These are phyloP conservation scores for Geopyxis carbonaria DNA, from an alignment of 495 filamentous ascomycete genomes.

Conservation along the genomic window DNA sequence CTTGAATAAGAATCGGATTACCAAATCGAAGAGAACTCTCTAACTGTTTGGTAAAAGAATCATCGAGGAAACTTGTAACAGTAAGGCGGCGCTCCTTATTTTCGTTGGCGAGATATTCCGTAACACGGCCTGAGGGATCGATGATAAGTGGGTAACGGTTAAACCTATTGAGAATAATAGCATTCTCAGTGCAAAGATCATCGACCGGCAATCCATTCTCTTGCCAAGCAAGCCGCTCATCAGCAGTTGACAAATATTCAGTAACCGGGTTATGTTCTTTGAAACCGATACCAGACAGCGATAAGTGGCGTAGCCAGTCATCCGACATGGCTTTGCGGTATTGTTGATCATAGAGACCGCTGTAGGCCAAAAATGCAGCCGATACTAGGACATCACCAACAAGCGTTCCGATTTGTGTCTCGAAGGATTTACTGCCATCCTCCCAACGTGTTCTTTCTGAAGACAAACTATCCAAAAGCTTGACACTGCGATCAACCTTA, in stretches of 20 bases:
- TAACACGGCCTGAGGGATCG: conserved; percentile 84
- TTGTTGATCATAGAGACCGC: conserved; percentile 92
- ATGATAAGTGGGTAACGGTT: conserved; percentile 98
- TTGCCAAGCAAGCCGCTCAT: conserved; percentile 90
- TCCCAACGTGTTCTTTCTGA: conserved; percentile 90
- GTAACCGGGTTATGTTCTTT: conserved; percentile 89
- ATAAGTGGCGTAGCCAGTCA: conserved; percentile 86
- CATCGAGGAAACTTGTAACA: conserved; percentile 93
- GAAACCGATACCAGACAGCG: conserved; percentile 74
- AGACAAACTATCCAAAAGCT: conserved; percentile 81
- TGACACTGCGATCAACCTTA: conserved; percentile 93
- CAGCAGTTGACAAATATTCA: conserved; percentile 90
- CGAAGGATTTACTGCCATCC: conserved; percentile 90
- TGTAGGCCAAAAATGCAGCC: conserved; percentile 93
- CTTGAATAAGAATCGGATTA: conserved; percentile 95
- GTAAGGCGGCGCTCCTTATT: conserved; percentile 85
- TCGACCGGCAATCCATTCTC: conserved; percentile 91
- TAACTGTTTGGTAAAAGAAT: conserved; percentile 92
- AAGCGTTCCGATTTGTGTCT: conserved; percentile 90
- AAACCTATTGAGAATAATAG: conserved; percentile 90
- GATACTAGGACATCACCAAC: conserved; percentile 90
- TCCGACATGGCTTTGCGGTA: conserved; percentile 95
- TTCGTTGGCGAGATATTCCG: conserved; percentile 86
- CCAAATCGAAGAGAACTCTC: conserved; percentile 94
- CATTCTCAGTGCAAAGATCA: conserved; percentile 96